Evolutionary conservation across 257 asterid genomes (phyloP), one percentile per base, ranked within the genome.

Genomic region (Sherardia arvensis): DNA sequence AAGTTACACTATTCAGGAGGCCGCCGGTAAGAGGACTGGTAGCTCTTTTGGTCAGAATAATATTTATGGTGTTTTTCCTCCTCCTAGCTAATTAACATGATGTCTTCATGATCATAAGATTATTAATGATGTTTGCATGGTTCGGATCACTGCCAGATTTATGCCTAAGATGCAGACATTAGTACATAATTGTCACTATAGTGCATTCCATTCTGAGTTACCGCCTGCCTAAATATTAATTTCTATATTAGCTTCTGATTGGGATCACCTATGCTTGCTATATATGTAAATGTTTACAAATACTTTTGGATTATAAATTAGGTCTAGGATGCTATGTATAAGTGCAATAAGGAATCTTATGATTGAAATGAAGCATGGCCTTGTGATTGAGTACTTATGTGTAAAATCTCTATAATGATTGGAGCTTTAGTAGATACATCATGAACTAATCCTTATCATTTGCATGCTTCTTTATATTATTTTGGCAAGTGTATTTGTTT

Each of bases 21-120:
- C 58, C 61, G 71, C 47, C 49, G 74, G 69, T 11, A 68, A 14
- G 53, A 74, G 63, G 23, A 55, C 36, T 18, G 67, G 71, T 40
- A 77, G 77, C 61, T 71, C 60, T 36, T 40, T 67, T 17, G 80
- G 76, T 70, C 85, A 82, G 49, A n/a, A n/a, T n/a, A n/a, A n/a
- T n/a, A 65, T 8, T 48, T 57, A 72, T 27, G 77, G 66, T 27
- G 78, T 66, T 1, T 33, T 22, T 55, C 48, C 62, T 43, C 49
- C 38, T 33, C 76, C 79, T 48, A 48, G 26, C n/a, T 69, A 23
- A 8, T n/a, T n/a, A n/a, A n/a, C n/a, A n/a, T n/a, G n/a, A n/a
- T n/a, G n/a, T 68, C 60, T 66, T 55, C 62, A 54, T 28, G 70
- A 61, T n/a, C n/a, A n/a, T 4, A 59, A 8, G 26, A 53, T 25